Conservation (phyloP, 2,329 filamentous ascomycete genomes). For the Aspergillus neotritici region DNA sequence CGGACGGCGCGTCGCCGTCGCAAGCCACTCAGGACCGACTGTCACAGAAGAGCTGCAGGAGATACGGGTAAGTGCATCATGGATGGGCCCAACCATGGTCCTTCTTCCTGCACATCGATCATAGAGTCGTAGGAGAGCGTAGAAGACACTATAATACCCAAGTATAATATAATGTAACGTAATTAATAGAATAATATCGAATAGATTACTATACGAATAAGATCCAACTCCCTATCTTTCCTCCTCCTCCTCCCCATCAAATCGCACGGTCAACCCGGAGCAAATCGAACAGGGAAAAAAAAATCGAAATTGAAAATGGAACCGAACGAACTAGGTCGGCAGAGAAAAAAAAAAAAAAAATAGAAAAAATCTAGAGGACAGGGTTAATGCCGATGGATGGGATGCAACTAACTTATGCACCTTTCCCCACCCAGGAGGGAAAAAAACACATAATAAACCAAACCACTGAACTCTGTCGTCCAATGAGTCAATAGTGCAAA, state of each 20-base stretch:
- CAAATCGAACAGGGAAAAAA: background rate
- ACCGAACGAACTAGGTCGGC: background rate
- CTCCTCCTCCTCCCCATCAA: too few species aligned
- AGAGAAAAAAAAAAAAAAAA: too few species aligned
- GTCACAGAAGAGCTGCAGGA: slow-evolving; percentile 5
- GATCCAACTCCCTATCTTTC: too few species aligned
- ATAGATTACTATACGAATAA: too few species aligned
- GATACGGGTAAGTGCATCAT: slow-evolving; percentile 15
- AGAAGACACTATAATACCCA: background rate
- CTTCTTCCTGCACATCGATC: background rate
- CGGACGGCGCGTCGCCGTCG: too few species aligned
- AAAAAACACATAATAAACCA: slow-evolving; percentile 8
- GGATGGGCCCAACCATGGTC: slow-evolving; percentile 11
- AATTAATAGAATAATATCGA: too few species aligned
- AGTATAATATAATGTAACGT: too few species aligned
- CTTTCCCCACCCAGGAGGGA: background rate
- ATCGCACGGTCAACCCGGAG: background rate
- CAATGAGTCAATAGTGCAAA: too few species aligned
- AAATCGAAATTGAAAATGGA: background rate
- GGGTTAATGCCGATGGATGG: slow-evolving; percentile 1
- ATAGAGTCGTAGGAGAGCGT: too few species aligned
- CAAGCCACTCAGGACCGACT: background rate
- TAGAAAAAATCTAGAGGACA: slow-evolving; percentile 1
- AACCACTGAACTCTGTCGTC: too few species aligned
- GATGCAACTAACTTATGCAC: slow-evolving; percentile 6